Percentiles rank a stretch among this genome's conserved stretches.
phyloP scores from a whole-genome alignment of 2,329 filamentous ascomycete species.

The Botryotinia globosa region DNA sequence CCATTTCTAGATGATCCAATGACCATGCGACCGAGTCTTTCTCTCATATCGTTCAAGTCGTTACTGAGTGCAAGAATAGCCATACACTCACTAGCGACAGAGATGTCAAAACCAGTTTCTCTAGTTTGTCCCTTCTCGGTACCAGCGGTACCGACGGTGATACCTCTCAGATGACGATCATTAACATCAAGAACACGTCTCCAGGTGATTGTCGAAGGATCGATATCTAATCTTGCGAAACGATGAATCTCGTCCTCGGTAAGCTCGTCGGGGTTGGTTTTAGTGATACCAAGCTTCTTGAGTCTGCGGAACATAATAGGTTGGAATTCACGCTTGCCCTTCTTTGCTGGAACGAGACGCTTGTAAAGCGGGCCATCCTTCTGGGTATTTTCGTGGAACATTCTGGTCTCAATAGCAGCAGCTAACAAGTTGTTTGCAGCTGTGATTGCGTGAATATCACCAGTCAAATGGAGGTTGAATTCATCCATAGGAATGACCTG shows the following conservation, averaged over 20 bases:
- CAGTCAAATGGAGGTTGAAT: constrained; percentile 96
- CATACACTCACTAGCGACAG: constrained; percentile 97
- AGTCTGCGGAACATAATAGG: constrained; percentile 90
- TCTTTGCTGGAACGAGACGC: constrained; percentile 84
- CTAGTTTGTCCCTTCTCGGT: constrained; percentile 88
- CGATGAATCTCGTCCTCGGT: constrained; percentile 83
- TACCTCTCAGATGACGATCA: constrained; percentile 84
- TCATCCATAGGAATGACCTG: constrained; percentile 99
- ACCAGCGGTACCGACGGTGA: constrained; percentile 82
- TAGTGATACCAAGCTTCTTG: constrained; percentile 93
- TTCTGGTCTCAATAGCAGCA: constrained; percentile 93
- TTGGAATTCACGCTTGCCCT: constrained; percentile 81
- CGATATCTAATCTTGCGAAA: constrained; percentile 94
- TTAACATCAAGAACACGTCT: constrained; percentile 94
- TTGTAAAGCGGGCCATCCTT: constrained; percentile 86
- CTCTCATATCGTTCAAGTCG: constrained; percentile 81
- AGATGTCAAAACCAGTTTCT: constrained; percentile 95
- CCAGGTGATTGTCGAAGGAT: constrained; percentile 97
- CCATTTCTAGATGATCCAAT: constrained; percentile 82
- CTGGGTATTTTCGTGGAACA: constrained; percentile 96
- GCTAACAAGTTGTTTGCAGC: constrained; percentile 96
- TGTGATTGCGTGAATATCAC: constrained; percentile 95
- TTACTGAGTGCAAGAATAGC: constrained; percentile 94
- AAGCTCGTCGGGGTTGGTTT: constrained; percentile 88
- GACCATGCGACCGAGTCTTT: constrained; percentile 93